Evolutionary conservation across 371 early-diverging fungal genomes (phyloP).

Genomic region (Conidiobolus incongruus): DNA sequence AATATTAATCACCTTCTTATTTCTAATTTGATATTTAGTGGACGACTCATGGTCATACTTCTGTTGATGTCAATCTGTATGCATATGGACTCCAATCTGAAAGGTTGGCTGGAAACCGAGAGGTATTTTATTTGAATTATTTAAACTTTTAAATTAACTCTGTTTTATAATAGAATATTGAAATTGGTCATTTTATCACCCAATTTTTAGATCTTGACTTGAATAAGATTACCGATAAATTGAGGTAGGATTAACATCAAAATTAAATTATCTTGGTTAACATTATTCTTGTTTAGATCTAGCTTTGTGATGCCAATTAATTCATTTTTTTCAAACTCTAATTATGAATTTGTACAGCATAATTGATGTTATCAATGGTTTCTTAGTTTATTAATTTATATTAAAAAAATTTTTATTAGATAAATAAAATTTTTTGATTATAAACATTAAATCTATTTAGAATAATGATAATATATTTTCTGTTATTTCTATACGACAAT

Average conservation of each 20-base stretch:
- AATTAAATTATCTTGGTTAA: too few species aligned
- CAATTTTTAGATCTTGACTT: constrained; percentile 37
- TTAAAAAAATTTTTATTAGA: too few species aligned
- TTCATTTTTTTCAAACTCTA: too few species aligned
- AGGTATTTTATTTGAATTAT: constrained; percentile 9
- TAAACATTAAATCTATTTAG: too few species aligned
- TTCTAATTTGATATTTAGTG: constrained; percentile 20
- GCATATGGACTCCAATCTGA: constrained; percentile 31
- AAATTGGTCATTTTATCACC: constrained; percentile 55
- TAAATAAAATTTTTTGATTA: background rate
- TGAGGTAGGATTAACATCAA: constrained; percentile 12
- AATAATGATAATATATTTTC: background rate
- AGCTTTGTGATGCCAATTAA: too few species aligned
- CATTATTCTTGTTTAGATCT: too few species aligned
- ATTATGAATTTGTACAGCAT: too few species aligned
- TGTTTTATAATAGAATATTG: constrained; percentile 35
- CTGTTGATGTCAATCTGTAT: constrained; percentile 85
- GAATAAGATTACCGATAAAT: constrained; percentile 23
- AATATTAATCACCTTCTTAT: background rate
- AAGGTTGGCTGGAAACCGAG: constrained; percentile 33
- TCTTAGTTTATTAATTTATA: too few species aligned
- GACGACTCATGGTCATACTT: constrained; percentile 83
- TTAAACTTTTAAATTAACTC: background rate
- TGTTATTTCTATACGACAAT: background rate
- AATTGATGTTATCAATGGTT: too few species aligned